A percentile compares a stretch with the other conserved stretches of the same genome.
phyloP scores from a whole-genome alignment of 495 filamentous ascomycete genomes.

The Aspergillus haitiensis region DNA sequence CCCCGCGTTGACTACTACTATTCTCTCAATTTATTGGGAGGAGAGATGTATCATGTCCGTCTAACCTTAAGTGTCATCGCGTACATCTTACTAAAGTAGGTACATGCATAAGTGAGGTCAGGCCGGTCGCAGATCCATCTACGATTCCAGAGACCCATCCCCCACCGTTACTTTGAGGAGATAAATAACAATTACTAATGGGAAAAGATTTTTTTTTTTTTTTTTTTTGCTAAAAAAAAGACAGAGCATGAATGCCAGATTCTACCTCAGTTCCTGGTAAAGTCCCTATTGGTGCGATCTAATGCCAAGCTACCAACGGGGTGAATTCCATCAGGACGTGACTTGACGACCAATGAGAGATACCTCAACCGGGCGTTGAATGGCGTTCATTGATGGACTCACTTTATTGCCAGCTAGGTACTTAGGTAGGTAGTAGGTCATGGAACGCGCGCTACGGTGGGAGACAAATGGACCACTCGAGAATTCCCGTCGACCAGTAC shows the following conservation, averaged over 20 bases:
- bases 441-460: too few relatives aligned
- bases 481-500: not conserved
- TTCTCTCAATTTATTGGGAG: not conserved
- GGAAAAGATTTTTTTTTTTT: too few relatives aligned
- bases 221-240: too few relatives aligned
- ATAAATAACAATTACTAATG: not conserved
- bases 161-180: constrained; percentile 1
- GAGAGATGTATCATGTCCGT: constrained; percentile 8
- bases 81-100: constrained; percentile 13
- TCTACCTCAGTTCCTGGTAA: constrained; percentile 13
- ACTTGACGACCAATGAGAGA: too few relatives aligned
- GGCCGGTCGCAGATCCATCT: constrained; percentile 11
- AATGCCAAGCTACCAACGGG: not conserved
- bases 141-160: constrained; percentile 1
- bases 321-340: too few relatives aligned
- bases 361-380: too few relatives aligned
- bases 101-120: constrained; percentile 19
- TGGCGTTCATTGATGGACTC: too few relatives aligned
- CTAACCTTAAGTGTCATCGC: constrained; percentile 7
- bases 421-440: too few relatives aligned
- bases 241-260: constrained; percentile 8
- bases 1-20: not conserved
- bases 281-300: constrained; percentile 19
- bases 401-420: too few relatives aligned
- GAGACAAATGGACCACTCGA: too few relatives aligned